Base-by-base conservation (phyloP, 2,329 filamentous ascomycete species). In the Penicillium fuscoglaucum region DNA sequence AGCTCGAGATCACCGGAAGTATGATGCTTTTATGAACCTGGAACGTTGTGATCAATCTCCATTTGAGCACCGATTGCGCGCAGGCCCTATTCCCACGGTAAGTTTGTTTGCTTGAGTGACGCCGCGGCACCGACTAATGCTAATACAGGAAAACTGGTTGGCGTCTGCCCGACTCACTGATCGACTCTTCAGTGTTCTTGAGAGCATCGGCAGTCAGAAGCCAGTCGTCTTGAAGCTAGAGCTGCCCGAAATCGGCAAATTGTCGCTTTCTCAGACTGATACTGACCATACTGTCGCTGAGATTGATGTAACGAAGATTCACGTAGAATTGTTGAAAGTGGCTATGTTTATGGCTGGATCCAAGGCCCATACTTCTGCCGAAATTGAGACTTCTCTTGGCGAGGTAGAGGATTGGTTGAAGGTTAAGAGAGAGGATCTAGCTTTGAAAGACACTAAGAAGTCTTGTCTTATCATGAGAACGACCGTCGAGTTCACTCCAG, bases 21-120 rank as follows among this genome's bases (percentile, higher is more conserved):
- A 72, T 50, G 68, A 72, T 43, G 74, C 71, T 33, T 78, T 78
- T 40, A 74, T 76, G 73, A 74, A 75, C 58, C 76, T 75, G 47
- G 76, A 79, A 65, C 63, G 67, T 13, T 66, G 68, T 28, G 68
- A 65, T 6, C 65, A 71, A 46, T 65, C 70, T 24, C 67, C 67
- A 13, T 73, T 78, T 49, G 76, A 79, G 61, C 64, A 76, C 60
- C 68, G 67, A 39, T 61, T 78, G 59, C 73, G 76, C 21, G 43
- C 71, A 46, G 76, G 76, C 26, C 76, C 76, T 21, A 59, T 74
- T 46, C 76, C 74, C 52, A 66, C 65, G 56, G 76, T 79, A 64
- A 64, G 68, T 58, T 51, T 37, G 5, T 21, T 21, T 52, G 13
- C 6, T 40, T n/a, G 21, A 28, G 31, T 31, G 33, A 33, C 55